Conservation (phyloP, 169 alveolate species). For the Plasmodium gaboni region DNA sequence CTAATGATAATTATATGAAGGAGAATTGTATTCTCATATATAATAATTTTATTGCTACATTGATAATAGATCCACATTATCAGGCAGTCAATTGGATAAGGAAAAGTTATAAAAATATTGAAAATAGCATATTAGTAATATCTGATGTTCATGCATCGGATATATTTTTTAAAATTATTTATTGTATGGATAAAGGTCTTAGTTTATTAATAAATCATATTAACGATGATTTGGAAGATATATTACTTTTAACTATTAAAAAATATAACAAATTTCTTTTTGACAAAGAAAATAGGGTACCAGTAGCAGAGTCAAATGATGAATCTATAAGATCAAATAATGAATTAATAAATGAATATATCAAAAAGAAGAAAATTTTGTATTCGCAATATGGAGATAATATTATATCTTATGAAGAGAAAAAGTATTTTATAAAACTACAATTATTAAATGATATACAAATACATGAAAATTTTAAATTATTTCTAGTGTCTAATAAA, state of each 20-base stretch:
- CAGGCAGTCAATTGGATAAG: slow-evolving; percentile 70
- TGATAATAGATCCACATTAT: slow-evolving; percentile 70
- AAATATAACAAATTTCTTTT: slow-evolving; percentile 54
- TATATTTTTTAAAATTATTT: slow-evolving; percentile 65
- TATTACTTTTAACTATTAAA: slow-evolving; percentile 54
- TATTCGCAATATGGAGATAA: neutral
- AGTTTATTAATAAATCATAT: slow-evolving; percentile 41
- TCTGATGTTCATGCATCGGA: slow-evolving; percentile 42
- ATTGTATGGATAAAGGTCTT: slow-evolving; percentile 64
- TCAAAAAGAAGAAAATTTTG: slow-evolving; percentile 17
- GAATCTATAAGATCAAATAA: slow-evolving; percentile 22
- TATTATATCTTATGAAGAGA: slow-evolving; percentile 27
- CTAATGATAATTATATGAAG: slow-evolving; percentile 72
- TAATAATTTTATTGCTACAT: slow-evolving; percentile 61
- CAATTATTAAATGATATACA: slow-evolving; percentile 26
- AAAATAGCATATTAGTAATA: slow-evolving; percentile 2
- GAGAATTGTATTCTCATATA: slow-evolving; percentile 66
- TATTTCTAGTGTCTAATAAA: slow-evolving; percentile 58
- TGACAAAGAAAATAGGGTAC: slow-evolving; percentile 23
- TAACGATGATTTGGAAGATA: slow-evolving; percentile 58
- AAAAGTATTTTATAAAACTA: slow-evolving; percentile 32
- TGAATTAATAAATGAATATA: slow-evolving; percentile 30
- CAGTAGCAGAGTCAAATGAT: neutral
- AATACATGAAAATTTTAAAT: slow-evolving; percentile 53
- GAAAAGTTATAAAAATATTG: slow-evolving; percentile 36